Conservation (phyloP, 169 alveolate species). For the Cryptosporidium canis region DNA sequence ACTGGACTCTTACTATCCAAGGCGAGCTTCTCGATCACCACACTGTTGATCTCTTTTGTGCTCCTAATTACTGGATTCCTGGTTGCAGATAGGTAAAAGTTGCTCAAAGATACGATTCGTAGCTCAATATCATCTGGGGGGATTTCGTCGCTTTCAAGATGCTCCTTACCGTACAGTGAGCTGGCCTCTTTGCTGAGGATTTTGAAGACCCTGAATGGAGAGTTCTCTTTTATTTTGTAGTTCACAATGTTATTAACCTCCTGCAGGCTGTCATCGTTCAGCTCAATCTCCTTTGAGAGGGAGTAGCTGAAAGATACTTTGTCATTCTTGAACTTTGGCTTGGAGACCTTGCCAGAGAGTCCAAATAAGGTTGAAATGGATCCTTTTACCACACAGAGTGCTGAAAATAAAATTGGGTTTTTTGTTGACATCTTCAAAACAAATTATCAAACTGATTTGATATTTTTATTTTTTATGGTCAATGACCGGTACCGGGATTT, state of each 20-base stretch:
- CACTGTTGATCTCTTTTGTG: slow-evolving; percentile 28
- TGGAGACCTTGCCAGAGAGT: slow-evolving; percentile 19
- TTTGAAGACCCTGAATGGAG: slow-evolving; percentile 18
- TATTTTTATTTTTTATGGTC: background rate
- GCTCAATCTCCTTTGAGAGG: background rate
- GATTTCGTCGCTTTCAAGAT: slow-evolving; percentile 16
- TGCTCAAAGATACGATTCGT: slow-evolving; percentile 12
- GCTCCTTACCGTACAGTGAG: slow-evolving; percentile 6
- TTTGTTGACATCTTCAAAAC: slow-evolving; percentile 32
- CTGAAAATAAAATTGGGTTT: slow-evolving; percentile 55
- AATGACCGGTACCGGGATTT: slow-evolving; percentile 37
- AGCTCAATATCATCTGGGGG: slow-evolving; percentile 5
- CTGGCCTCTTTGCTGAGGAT: slow-evolving; percentile 41
- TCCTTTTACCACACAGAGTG: slow-evolving; percentile 54
- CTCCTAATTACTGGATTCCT: slow-evolving; percentile 23
- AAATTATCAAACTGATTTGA: background rate
- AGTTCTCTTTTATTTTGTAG: slow-evolving; percentile 44
- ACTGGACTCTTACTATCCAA: background rate
- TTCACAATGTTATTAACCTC: slow-evolving; percentile 28
- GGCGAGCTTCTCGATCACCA: background rate
- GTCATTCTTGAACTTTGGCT: slow-evolving; percentile 27
- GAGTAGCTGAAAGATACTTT: slow-evolving; percentile 10
- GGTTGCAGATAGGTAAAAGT: slow-evolving; percentile 41
- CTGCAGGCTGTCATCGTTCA: slow-evolving; percentile 12
- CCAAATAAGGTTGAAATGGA: slow-evolving; percentile 48